Conservation (phyloP, 176 grass and related monocot species). For the Elaeis guineensis region DNA sequence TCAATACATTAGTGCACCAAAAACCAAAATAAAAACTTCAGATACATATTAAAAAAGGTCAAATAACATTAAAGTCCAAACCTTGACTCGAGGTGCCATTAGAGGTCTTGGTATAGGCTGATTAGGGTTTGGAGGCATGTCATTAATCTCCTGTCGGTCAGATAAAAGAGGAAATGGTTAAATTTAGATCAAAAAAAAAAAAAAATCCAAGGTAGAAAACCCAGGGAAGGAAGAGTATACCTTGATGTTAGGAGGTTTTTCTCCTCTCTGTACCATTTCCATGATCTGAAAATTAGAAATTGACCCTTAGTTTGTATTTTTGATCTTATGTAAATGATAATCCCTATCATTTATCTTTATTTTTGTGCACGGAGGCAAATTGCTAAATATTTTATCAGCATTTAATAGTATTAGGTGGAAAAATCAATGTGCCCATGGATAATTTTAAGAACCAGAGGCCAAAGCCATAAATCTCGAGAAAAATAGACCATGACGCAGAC, state of each 20-base stretch:
- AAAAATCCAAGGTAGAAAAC: not conserved
- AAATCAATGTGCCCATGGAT: too few relatives aligned
- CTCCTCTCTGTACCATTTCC: constrained; percentile 68
- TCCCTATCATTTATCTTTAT: too few relatives aligned
- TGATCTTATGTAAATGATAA: too few relatives aligned
- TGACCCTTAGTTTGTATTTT: not conserved
- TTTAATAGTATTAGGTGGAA: too few relatives aligned
- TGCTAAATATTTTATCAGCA: too few relatives aligned
- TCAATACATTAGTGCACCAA: too few relatives aligned
- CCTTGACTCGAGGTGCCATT: constrained; percentile 61
- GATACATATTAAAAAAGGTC: not conserved
- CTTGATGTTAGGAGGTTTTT: constrained; percentile 56
- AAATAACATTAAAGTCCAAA: constrained; percentile 16
- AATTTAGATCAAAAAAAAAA: not conserved
- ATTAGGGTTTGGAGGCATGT: constrained; percentile 52
- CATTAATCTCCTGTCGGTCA: constrained; percentile 40
- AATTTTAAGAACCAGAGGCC: too few relatives aligned
- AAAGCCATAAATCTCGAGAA: too few relatives aligned
- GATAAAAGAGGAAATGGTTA: not conserved
- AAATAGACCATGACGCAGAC: too few relatives aligned
- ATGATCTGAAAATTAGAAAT: constrained; percentile 44
- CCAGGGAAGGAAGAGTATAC: constrained; percentile 9
- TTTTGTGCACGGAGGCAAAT: too few relatives aligned
- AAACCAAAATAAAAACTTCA: too few relatives aligned
- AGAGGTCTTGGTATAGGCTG: constrained; percentile 47